Evolutionary conservation across 495 filamentous ascomycete genomes (phyloP).

Genomic region (Terfezia claveryi): DNA sequence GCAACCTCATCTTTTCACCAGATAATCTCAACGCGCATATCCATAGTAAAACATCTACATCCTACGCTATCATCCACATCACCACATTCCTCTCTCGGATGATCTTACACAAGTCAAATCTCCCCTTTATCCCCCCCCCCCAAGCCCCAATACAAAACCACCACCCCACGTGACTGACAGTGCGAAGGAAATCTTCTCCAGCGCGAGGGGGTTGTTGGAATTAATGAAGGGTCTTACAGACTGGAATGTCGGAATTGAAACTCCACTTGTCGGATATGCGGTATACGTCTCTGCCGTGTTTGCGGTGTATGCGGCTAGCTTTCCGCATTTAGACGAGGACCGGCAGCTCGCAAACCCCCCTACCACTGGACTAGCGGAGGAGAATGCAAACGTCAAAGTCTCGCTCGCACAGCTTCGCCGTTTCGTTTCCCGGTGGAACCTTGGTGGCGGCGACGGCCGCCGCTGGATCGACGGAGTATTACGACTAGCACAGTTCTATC

Average conservation of each 20-base stretch:
- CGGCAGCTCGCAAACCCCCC: conserved; percentile 31
- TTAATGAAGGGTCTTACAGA: conserved; percentile 53
- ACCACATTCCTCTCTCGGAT: conserved; percentile 56
- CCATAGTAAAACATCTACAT: conserved; percentile 47
- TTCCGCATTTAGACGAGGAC: conserved; percentile 56
- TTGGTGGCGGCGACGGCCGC: conserved; percentile 43
- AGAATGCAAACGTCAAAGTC: conserved; percentile 21
- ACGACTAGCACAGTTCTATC: conserved; percentile 15
- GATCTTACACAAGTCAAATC: conserved; percentile 58
- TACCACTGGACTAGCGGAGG: conserved; percentile 10
- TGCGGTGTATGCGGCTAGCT: conserved; percentile 48
- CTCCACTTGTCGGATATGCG: conserved; percentile 57
- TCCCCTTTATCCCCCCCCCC: conserved; percentile 64
- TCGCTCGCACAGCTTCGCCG: conserved; percentile 28
- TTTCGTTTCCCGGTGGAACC: conserved; percentile 40
- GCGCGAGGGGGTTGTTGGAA: conserved; percentile 53
- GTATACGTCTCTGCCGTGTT: conserved; percentile 52
- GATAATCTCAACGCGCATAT: conserved; percentile 66
- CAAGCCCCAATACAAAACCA: conserved; percentile 24
- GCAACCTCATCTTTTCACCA: conserved; percentile 43
- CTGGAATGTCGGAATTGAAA: conserved; percentile 49
- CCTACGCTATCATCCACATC: conserved; percentile 59
- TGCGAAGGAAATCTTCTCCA: conserved; percentile 48
- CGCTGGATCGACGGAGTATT: conserved; percentile 36
- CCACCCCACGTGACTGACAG: conserved; percentile 51